phyloP scores from a whole-genome alignment of 164 flowering plant genomes.

The Platanus orientalis region DNA sequence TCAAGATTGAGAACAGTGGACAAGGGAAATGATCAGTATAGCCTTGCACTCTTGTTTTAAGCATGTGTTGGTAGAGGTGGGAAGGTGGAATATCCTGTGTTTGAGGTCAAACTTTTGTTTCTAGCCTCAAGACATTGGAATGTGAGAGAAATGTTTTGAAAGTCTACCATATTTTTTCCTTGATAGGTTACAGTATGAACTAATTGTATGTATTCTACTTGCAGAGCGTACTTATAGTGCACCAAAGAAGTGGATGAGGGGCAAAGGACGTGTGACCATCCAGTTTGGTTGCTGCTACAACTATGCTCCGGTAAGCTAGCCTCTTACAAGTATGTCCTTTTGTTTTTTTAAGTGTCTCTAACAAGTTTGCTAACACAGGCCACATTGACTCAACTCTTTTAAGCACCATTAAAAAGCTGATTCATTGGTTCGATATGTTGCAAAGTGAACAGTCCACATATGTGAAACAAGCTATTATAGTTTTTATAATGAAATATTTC shows the following conservation, averaged over 20 bases:
- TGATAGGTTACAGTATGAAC: too few relatives aligned
- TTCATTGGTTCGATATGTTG: not conserved
- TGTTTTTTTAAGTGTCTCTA: not conserved
- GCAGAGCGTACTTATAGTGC: slow-evolving; percentile 82
- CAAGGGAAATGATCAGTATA: not conserved
- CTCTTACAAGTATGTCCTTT: not conserved
- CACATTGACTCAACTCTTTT: not conserved
- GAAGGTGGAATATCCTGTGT: not conserved
- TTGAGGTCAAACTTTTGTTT: not conserved
- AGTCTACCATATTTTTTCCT: too few relatives aligned
- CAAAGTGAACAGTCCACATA: too few relatives aligned
- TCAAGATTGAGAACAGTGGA: not conserved
- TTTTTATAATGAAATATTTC: too few relatives aligned
- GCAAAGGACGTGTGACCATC: slow-evolving; percentile 89
- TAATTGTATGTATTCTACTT: slow-evolving; percentile 6
- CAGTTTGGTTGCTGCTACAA: slow-evolving; percentile 99
- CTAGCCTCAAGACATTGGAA: too few relatives aligned
- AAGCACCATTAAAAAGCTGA: not conserved
- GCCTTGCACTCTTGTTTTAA: not conserved
- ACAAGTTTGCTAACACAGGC: not conserved
- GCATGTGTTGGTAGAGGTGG: not conserved
- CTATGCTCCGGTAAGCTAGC: slow-evolving; percentile 63
- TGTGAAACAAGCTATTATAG: too few relatives aligned
- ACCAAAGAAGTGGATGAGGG: slow-evolving; percentile 92
- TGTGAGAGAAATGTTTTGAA: too few relatives aligned